A percentile compares a stretch with the other conserved stretches of the same genome.
These are phyloP conservation scores for Termitomyces sp. DNA, from an alignment of 768 basidiomycete genomes.

Conservation along the genomic window DNA sequence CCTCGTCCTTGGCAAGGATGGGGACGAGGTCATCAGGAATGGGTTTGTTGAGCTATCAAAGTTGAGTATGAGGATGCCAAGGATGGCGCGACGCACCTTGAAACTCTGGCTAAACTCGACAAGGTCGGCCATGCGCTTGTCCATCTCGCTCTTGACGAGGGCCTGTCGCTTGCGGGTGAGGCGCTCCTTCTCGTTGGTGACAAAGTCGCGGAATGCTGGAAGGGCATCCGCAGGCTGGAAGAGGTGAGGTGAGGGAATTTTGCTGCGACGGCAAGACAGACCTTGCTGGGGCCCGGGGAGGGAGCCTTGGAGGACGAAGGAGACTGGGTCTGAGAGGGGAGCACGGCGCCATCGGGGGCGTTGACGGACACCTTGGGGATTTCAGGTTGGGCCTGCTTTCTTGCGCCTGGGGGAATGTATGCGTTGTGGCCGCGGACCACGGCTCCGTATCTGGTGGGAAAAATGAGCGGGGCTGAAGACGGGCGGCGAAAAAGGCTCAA, in stretches of 20 bases:
- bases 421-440: conserved; percentile 86
- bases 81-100: conserved; percentile 48
- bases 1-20: conserved; percentile 90
- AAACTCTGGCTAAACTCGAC: conserved; percentile 91
- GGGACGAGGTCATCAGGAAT: conserved; percentile 93
- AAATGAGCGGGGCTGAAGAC: conserved; percentile 5
- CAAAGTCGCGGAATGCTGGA: conserved; percentile 88
- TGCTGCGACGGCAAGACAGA: too few species aligned
- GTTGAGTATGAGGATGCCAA: not conserved
- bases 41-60: conserved; percentile 76
- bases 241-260: not conserved
- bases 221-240: conserved; percentile 67
- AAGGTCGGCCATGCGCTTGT: conserved; percentile 89
- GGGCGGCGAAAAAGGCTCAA: conserved; percentile 30
- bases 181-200: conserved; percentile 85
- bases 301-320: conserved; percentile 52
- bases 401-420: conserved; percentile 91
- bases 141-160: conserved; percentile 87
- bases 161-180: conserved; percentile 88
- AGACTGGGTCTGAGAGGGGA: conserved; percentile 34
- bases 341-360: conserved; percentile 63
- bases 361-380: conserved; percentile 74
- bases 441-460: conserved; percentile 70
- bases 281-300: conserved; percentile 65
- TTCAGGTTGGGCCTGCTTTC: conserved; percentile 41